phyloP scores from a whole-genome alignment of 2,329 filamentous ascomycete species.

The Xylaria sp. region DNA sequence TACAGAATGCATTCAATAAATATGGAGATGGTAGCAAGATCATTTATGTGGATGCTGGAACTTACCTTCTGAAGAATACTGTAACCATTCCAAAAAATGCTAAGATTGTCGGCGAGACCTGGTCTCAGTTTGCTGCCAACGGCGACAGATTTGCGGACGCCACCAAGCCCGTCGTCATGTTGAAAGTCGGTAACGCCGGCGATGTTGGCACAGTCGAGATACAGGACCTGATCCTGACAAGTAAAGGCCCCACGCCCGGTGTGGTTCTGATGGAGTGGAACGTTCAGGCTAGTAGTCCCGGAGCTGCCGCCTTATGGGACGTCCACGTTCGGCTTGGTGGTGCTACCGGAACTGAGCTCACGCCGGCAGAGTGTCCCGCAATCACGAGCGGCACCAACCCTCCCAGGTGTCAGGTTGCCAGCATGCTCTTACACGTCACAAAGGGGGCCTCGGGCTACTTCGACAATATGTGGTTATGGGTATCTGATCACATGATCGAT shows the following conservation, averaged over 20 bases:
- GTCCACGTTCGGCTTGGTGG: slow-evolving; percentile 81
- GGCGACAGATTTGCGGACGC: slow-evolving; percentile 61
- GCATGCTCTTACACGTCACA: slow-evolving; percentile 57
- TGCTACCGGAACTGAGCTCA: slow-evolving; percentile 73
- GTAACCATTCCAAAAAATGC: slow-evolving; percentile 58
- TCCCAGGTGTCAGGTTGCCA: slow-evolving; percentile 54
- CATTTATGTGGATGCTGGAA: slow-evolving; percentile 69
- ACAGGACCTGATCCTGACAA: slow-evolving; percentile 70
- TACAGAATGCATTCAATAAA: slow-evolving; percentile 70
- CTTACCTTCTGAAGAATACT: slow-evolving; percentile 69
- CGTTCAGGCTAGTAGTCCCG: slow-evolving; percentile 49
- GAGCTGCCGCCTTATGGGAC: slow-evolving; percentile 74
- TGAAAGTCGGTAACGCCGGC: slow-evolving; percentile 65
- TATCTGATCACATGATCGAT: slow-evolving; percentile 62
- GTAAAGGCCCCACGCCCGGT: slow-evolving; percentile 66
- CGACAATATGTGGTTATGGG: slow-evolving; percentile 59
- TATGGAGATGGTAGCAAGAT: slow-evolving; percentile 55
- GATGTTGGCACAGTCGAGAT: slow-evolving; percentile 69
- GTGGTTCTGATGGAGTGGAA: slow-evolving; percentile 75
- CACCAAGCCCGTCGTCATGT: slow-evolving; percentile 63
- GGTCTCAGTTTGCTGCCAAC: slow-evolving; percentile 62
- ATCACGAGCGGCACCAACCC: slow-evolving; percentile 37
- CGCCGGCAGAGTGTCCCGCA: slow-evolving; percentile 70
- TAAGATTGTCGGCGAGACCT: slow-evolving; percentile 69
- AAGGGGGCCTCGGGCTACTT: slow-evolving; percentile 51